A percentile compares a stretch with the other conserved stretches of the same genome.
Evolutionary conservation across 257 asterid species (phyloP).

Genomic region (Craterostigma plantagineum): DNA sequence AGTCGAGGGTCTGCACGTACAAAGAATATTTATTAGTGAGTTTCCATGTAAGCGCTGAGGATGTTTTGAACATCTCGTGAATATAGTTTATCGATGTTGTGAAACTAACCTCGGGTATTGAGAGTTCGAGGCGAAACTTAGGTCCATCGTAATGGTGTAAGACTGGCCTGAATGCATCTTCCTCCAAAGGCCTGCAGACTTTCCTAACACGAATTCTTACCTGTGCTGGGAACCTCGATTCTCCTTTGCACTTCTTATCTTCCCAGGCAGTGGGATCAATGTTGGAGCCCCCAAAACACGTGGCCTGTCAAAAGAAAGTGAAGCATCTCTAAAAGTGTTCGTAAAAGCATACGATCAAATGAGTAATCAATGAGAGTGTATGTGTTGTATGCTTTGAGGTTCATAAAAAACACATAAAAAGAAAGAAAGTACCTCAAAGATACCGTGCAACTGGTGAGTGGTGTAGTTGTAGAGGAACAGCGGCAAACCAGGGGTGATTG

Average conservation of each 20-base stretch:
- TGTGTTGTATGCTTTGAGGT: too few relatives aligned
- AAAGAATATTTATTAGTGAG: too few relatives aligned
- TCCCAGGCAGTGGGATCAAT: constrained; percentile 99
- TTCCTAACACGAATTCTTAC: constrained; percentile 71
- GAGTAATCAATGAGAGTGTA: too few relatives aligned
- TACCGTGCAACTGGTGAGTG: constrained; percentile 93
- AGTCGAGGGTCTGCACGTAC: constrained; percentile 57
- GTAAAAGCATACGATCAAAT: too few relatives aligned
- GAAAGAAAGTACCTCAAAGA: constrained; percentile 46
- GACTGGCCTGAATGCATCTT: constrained; percentile 91
- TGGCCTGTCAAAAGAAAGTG: constrained; percentile 47
- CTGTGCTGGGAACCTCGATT: constrained; percentile 98
- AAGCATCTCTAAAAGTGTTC: too few relatives aligned
- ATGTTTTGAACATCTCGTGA: background rate
- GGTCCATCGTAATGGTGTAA: constrained; percentile 97
- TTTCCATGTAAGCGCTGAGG: background rate
- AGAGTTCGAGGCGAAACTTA: constrained; percentile 90
- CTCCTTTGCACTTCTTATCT: constrained; percentile 94
- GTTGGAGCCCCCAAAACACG: constrained; percentile 83
- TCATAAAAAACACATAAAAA: too few relatives aligned
- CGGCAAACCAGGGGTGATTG: constrained; percentile 91
- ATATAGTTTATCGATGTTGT: constrained; percentile 1
- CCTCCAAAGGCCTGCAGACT: constrained; percentile 73
- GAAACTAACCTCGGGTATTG: constrained; percentile 74
- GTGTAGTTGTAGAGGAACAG: constrained; percentile 79